Conservation (phyloP, 164 flowering plant species). For the Vitis vinifera region ASM3070453v1 NC_081814.1:5756501-5757000, state of each 20-base stretch:
- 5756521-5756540: too few species aligned
- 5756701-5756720: neutral
- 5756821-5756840: too few species aligned
- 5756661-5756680: too few species aligned
- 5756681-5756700: too few species aligned
- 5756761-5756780: constrained; percentile 23
- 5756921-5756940: neutral
- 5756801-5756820: neutral
- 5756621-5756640: neutral
- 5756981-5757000: constrained; percentile 10
- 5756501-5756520: too few species aligned
- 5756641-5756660: too few species aligned
- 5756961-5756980: neutral
- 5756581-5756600: neutral
- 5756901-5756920: neutral
- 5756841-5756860: too few species aligned
- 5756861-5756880: neutral
- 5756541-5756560: too few species aligned
- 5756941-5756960: constrained; percentile 11
- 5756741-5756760: constrained; percentile 5
- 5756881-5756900: neutral
- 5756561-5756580: neutral
- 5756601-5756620: neutral
- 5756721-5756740: neutral
- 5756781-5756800: neutral